Conservation (phyloP, 495 filamentous ascomycete genomes). For the Hypoxylon subgilvum region DNA sequence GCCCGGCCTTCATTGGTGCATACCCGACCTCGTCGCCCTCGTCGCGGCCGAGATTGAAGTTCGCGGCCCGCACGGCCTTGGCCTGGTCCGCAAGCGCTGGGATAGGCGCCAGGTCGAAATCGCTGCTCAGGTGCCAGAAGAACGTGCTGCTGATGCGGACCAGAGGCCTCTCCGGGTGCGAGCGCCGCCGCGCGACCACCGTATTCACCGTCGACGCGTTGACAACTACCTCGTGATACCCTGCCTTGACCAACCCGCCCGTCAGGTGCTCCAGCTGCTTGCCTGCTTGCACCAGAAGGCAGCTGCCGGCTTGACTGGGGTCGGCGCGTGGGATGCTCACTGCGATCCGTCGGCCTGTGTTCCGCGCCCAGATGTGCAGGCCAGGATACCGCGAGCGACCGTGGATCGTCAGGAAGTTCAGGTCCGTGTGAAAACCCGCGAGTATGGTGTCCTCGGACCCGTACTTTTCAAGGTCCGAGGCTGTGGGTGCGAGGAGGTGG, state of each 20-base stretch:
- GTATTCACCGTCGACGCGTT: slow-evolving; percentile 50
- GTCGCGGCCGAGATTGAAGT: slow-evolving; percentile 50
- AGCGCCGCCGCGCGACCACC: slow-evolving; percentile 42
- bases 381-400: slow-evolving; percentile 60
- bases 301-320: slow-evolving; percentile 40
- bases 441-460: slow-evolving; percentile 57
- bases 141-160: slow-evolving; percentile 57
- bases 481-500: slow-evolving; percentile 59
- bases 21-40: slow-evolving; percentile 55
- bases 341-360: slow-evolving; percentile 56
- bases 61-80: slow-evolving; percentile 44
- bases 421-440: slow-evolving; percentile 60
- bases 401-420: slow-evolving; percentile 63
- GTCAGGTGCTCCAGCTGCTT: slow-evolving; percentile 61
- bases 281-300: slow-evolving; percentile 59
- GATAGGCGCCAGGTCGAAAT: slow-evolving; percentile 53
- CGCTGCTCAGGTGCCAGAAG: slow-evolving; percentile 58
- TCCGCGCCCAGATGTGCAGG: slow-evolving; percentile 61
- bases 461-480: slow-evolving; percentile 56
- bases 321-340: slow-evolving; percentile 51
- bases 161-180: slow-evolving; percentile 50
- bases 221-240: slow-evolving; percentile 61
- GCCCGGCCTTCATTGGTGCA: slow-evolving; percentile 53
- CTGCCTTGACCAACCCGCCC: slow-evolving; percentile 59
- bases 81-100: slow-evolving; percentile 47